Percentiles rank a stretch among this genome's conserved stretches.
Evolutionary conservation across 2,329 filamentous ascomycete species (phyloP).

Genomic region (Fusarium xyrophilum): DNA sequence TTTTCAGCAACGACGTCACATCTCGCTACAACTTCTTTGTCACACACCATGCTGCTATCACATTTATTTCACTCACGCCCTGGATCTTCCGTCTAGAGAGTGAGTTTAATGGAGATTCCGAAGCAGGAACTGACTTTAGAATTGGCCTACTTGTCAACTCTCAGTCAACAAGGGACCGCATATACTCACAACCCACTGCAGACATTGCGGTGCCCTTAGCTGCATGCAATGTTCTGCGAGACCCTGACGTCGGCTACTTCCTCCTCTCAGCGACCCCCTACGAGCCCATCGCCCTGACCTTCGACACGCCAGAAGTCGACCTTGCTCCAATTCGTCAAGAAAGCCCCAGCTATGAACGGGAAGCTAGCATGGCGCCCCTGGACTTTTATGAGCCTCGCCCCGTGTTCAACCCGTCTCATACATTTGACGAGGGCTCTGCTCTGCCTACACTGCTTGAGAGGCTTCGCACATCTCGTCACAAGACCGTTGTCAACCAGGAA

Average conservation of each 20-base stretch:
- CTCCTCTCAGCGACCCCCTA: slow-evolving; percentile 65
- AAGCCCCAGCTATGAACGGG: slow-evolving; percentile 52
- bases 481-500: slow-evolving; percentile 69
- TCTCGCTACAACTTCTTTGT: slow-evolving; percentile 70
- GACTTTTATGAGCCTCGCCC: slow-evolving; percentile 69
- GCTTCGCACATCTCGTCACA: slow-evolving; percentile 65
- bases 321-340: slow-evolving; percentile 52
- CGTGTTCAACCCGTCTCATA: slow-evolving; percentile 68
- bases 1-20: slow-evolving; percentile 66
- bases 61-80: slow-evolving; percentile 64
- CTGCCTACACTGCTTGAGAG: slow-evolving; percentile 63
- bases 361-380: slow-evolving; percentile 53
- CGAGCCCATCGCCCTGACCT: slow-evolving; percentile 64
- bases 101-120: slow-evolving; percentile 63
- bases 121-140: slow-evolving; percentile 67
- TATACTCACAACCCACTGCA: slow-evolving; percentile 61
- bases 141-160: slow-evolving; percentile 66
- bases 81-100: slow-evolving; percentile 71
- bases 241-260: slow-evolving; percentile 70
- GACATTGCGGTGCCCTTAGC: slow-evolving; percentile 59
- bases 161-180: slow-evolving; percentile 63
- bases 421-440: slow-evolving; percentile 63
- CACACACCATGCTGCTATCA: slow-evolving; percentile 67
- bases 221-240: slow-evolving; percentile 60
- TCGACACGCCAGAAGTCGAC: slow-evolving; percentile 64